Evolutionary conservation across 2,329 filamentous ascomycete species (phyloP).

Genomic region (Trichoderma lentiforme): DNA sequence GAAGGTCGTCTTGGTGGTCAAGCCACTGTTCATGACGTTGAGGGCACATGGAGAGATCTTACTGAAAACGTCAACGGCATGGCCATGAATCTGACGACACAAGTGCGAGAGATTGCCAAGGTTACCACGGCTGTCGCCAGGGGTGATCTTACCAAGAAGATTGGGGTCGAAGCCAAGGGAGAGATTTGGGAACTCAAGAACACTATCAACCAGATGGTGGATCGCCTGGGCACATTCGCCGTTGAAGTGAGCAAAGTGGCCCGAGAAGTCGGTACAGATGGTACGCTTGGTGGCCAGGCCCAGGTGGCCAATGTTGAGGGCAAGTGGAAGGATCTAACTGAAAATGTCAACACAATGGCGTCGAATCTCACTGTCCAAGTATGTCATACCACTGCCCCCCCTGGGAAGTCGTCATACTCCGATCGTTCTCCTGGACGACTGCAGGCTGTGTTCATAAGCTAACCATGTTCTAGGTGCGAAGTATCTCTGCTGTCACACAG

Average conservation of each 20-base stretch:
- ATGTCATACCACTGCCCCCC: conserved; percentile 21
- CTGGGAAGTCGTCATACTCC: not conserved
- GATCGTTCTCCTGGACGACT: not conserved
- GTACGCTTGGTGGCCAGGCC: conserved; percentile 88
- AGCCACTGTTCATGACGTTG: conserved; percentile 91
- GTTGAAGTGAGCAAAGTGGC: conserved; percentile 96
- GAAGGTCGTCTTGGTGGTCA: conserved; percentile 93
- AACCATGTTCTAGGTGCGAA: conserved; percentile 60
- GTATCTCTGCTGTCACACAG: conserved; percentile 91
- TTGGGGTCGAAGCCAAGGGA: conserved; percentile 87
- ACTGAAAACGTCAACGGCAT: conserved; percentile 97
- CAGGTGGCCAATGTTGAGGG: conserved; percentile 92
- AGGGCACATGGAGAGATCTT: conserved; percentile 94
- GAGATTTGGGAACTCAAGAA: conserved; percentile 95
- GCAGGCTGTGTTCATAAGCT: not conserved
- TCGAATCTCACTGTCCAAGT: conserved; percentile 65
- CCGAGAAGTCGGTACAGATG: conserved; percentile 93
- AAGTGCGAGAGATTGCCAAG: conserved; percentile 95
- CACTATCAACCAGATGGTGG: conserved; percentile 99
- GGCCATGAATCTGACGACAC: conserved; percentile 96
- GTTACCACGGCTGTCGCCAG: conserved; percentile 94
- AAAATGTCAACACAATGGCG: conserved; percentile 79
- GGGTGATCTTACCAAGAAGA: conserved; percentile 93
- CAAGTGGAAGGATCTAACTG: conserved; percentile 96
- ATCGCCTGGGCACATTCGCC: conserved; percentile 91